These are phyloP conservation scores for Trypanosomatidae sp. DNA, from an alignment of 208 protist species.

Conservation along the genomic window DNA sequence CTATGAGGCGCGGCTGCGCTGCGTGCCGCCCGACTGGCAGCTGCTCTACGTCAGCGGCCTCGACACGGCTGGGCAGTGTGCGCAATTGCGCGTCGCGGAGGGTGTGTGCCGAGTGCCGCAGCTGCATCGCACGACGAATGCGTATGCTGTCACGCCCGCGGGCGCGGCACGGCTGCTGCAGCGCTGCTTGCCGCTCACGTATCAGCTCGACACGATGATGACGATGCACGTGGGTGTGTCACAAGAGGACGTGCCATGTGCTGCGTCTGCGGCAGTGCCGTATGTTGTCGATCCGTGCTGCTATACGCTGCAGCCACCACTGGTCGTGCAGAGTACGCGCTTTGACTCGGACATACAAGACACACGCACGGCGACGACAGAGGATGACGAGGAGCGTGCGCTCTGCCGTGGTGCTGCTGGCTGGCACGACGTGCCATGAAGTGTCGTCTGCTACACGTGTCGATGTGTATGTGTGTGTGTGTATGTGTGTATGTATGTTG, in stretches of 20 bases:
- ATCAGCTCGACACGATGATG: slow-evolving; percentile 82
- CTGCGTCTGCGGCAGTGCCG: slow-evolving; percentile 1
- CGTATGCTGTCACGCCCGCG: slow-evolving; percentile 48
- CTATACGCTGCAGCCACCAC: slow-evolving; percentile 77
- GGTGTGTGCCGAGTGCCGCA: slow-evolving; percentile 56
- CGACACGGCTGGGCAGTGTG: slow-evolving; percentile 47
- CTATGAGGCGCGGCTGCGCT: slow-evolving; percentile 8
- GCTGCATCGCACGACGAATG: slow-evolving; percentile 78
- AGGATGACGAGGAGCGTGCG: slow-evolving; percentile 5
- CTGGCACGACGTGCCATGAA: no score
- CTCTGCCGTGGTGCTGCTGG: slow-evolving; percentile 12
- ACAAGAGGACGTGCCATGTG: not conserved
- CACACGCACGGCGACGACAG: not conserved
- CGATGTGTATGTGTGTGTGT: not conserved
- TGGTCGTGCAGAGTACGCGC: slow-evolving; percentile 37
- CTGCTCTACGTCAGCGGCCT: slow-evolving; percentile 76
- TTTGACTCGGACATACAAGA: slow-evolving; percentile 78
- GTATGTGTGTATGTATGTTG: not conserved
- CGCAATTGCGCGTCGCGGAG: slow-evolving; percentile 4
- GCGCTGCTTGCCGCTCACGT: slow-evolving; percentile 52
- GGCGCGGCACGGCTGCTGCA: slow-evolving; percentile 45
- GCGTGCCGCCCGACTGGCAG: slow-evolving; percentile 56
- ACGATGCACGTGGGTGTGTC: slow-evolving; percentile 29
- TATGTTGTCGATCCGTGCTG: slow-evolving; percentile 40
- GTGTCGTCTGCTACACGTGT: no score